Conservation (phyloP, 176 grass and related monocot species). For the Bothriochloa decipiens region DNA sequence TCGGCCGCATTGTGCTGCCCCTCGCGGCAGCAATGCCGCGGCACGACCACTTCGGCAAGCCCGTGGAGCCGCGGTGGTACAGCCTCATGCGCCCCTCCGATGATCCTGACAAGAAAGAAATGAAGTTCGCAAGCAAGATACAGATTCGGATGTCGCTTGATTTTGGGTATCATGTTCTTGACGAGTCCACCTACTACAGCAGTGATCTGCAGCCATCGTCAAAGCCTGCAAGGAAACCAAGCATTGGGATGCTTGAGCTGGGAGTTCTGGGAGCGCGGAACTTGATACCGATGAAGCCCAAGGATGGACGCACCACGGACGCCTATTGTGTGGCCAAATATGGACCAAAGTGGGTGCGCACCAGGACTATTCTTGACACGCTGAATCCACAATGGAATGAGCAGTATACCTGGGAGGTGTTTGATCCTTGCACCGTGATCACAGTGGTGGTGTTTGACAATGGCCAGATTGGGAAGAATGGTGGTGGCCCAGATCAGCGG, state of each 20-base stretch:
- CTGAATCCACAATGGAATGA: constrained; percentile 91
- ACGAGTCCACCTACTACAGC: constrained; percentile 94
- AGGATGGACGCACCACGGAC: constrained; percentile 72
- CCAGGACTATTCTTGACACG: constrained; percentile 76
- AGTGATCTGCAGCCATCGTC: constrained; percentile 87
- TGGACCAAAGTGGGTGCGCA: constrained; percentile 87
- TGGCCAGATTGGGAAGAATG: constrained; percentile 63
- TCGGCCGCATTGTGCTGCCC: constrained; percentile 67
- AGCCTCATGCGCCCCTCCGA: constrained; percentile 58
- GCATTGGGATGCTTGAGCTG: constrained; percentile 86
- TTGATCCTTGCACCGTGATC: constrained; percentile 89
- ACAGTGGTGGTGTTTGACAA: constrained; percentile 92
- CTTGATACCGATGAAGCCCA: constrained; percentile 82
- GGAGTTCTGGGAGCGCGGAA: constrained; percentile 80
- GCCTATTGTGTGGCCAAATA: constrained; percentile 95
- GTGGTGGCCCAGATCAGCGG: constrained; percentile 59
- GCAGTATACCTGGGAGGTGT: constrained; percentile 98
- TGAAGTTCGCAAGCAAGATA: constrained; percentile 87
- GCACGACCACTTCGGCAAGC: constrained; percentile 77
- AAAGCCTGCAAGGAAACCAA: constrained; percentile 67
- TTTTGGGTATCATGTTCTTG: constrained; percentile 87
- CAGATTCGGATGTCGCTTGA: constrained; percentile 80
- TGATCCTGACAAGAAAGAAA: constrained; percentile 72
- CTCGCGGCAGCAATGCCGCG: constrained; percentile 48
- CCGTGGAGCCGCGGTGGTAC: constrained; percentile 71